These are phyloP conservation scores for Elasticomyces elasticus DNA, from an alignment of 495 filamentous ascomycete genomes.

Conservation along the genomic window DNA sequence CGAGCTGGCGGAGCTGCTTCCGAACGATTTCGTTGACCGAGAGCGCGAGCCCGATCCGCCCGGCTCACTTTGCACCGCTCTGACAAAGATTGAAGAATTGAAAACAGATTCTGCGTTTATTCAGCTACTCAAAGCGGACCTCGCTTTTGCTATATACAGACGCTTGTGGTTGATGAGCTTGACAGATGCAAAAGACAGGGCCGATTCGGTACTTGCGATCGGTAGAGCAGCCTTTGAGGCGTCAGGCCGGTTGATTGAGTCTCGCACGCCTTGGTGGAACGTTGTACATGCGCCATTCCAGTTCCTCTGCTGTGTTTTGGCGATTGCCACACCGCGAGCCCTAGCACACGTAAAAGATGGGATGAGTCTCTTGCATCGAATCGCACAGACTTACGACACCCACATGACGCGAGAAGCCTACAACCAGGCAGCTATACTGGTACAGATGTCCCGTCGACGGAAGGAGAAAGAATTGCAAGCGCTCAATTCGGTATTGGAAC, in stretches of 20 bases:
- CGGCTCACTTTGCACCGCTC: conserved; percentile 12
- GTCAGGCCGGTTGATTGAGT: conserved; percentile 4
- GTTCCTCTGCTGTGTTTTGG: conserved; percentile 19
- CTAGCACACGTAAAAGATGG: conserved; percentile 9
- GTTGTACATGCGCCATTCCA: conserved; percentile 19
- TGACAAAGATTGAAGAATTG: conserved; percentile 17
- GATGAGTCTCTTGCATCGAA: conserved; percentile 5
- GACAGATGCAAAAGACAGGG: conserved; percentile 21
- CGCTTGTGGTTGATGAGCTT: conserved; percentile 22
- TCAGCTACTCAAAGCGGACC: conserved; percentile 19
- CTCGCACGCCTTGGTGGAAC: conserved; percentile 21
- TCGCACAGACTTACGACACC: conserved; percentile 16
- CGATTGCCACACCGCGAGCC: conserved; percentile 14
- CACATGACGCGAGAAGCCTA: conserved; percentile 24
- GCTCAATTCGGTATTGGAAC: neutral
- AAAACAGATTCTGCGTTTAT: conserved; percentile 15
- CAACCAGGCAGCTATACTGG: conserved; percentile 17
- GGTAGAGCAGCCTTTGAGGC: conserved; percentile 11
- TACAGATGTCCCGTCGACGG: conserved; percentile 14
- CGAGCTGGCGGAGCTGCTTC: conserved; percentile 18
- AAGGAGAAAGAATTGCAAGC: conserved; percentile 19
- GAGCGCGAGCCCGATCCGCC: conserved; percentile 21
- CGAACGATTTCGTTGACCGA: conserved; percentile 19
- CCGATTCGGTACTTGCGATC: conserved; percentile 15
- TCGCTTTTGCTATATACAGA: conserved; percentile 22